Conservation (phyloP, 306 rosid species). For the Cajanus cajan region DNA sequence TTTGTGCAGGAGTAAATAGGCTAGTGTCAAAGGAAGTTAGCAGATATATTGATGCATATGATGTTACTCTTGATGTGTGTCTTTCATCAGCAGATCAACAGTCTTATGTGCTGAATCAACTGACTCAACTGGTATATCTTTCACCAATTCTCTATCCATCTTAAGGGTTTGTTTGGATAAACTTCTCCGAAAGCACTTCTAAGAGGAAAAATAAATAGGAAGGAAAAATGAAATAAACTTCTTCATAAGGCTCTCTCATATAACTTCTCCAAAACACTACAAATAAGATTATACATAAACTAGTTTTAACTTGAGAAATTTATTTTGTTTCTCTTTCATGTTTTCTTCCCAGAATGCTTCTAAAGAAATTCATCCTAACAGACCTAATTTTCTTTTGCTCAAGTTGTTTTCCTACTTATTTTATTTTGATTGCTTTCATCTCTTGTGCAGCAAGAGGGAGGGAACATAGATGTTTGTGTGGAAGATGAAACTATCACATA, state of each 20-base stretch:
- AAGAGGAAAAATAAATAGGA: too few relatives aligned
- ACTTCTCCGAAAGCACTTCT: too few relatives aligned
- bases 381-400: background rate
- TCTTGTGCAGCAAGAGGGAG: constrained; percentile 40
- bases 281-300: too few relatives aligned
- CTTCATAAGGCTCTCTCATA: too few relatives aligned
- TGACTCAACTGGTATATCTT: constrained; percentile 43
- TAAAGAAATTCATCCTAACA: too few relatives aligned
- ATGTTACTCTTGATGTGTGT: constrained; percentile 59
- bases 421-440: background rate
- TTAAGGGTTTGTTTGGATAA: background rate
- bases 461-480: constrained; percentile 63
- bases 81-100: constrained; percentile 43
- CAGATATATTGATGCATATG: constrained; percentile 32
- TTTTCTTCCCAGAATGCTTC: too few relatives aligned
- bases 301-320: too few relatives aligned
- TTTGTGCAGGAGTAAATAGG: constrained; percentile 38
- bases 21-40: constrained; percentile 36
- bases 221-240: too few relatives aligned
- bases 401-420: background rate
- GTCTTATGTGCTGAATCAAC: constrained; percentile 36
- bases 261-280: too few relatives aligned
- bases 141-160: background rate
- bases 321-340: too few relatives aligned
- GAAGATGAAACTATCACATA: constrained; percentile 55